A percentile compares a stretch with the other conserved stretches of the same genome.
Conservation (phyloP, 83 land plant genomes). For the Diphasiastrum complanatum region DNA sequence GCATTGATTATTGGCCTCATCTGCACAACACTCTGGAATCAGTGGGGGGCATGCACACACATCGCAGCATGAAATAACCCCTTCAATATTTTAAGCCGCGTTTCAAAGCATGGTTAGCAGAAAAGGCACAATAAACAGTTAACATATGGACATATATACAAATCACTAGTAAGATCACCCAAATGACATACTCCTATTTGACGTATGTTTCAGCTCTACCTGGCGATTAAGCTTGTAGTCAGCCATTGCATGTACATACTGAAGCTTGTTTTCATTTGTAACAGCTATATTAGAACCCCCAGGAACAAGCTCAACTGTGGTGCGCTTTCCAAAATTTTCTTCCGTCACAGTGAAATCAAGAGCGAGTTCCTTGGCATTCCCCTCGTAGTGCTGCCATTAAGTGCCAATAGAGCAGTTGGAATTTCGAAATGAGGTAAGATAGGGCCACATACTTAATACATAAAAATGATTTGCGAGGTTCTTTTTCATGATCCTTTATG, state of each 20-base stretch:
- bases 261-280: conserved; percentile 88
- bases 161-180: background rate
- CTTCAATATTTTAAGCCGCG: background rate
- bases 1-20: conserved; percentile 76
- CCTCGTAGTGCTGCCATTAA: conserved; percentile 75
- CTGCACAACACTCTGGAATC: conserved; percentile 28
- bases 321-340: conserved; percentile 60
- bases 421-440: too few species aligned
- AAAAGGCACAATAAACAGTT: background rate
- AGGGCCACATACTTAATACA: too few species aligned
- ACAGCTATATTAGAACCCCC: conserved; percentile 73
- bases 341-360: conserved; percentile 90
- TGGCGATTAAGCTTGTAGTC: conserved; percentile 91
- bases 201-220: conserved; percentile 26
- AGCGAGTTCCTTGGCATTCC: conserved; percentile 67
- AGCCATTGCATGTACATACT: conserved; percentile 89
- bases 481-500: too few species aligned
- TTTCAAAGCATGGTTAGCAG: background rate
- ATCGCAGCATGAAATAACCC: background rate
- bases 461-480: too few species aligned
- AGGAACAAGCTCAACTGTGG: conserved; percentile 60
- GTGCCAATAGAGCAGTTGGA: background rate
- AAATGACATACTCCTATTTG: background rate
- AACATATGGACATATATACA: background rate
- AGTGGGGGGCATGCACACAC: background rate